These are phyloP conservation scores for Colletotrichum viniferum DNA, from an alignment of 2,329 filamentous ascomycete genomes.

Conservation along the genomic window DNA sequence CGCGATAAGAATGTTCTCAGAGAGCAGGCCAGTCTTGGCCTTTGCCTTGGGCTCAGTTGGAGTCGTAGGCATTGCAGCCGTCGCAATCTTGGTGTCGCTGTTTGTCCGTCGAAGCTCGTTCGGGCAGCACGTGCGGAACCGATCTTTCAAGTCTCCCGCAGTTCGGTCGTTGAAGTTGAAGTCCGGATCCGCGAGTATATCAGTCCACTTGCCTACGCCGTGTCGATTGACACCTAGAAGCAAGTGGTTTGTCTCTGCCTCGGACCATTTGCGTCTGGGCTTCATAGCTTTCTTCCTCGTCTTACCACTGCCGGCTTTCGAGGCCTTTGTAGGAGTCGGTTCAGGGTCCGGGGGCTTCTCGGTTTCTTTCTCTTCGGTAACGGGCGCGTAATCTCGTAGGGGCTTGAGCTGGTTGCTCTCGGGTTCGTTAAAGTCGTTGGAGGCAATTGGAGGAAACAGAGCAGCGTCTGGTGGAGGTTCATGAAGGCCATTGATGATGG, in stretches of 20 bases:
- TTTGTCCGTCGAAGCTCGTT: conserved; percentile 58
- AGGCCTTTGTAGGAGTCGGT: conserved; percentile 26
- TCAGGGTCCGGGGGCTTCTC: conserved; percentile 32
- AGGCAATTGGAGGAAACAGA: conserved; percentile 68
- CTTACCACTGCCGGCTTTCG: conserved; percentile 35
- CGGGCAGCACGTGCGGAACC: conserved; percentile 70
- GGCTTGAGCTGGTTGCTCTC: conserved; percentile 46
- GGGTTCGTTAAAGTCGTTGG: conserved; percentile 57
- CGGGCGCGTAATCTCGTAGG: conserved; percentile 45
- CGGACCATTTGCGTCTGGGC: conserved; percentile 66
- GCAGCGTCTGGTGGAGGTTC: conserved; percentile 65
- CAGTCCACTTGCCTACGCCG: conserved; percentile 70
- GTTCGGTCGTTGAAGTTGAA: conserved; percentile 66
- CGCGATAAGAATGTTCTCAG: conserved; percentile 61
- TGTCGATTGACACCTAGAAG: conserved; percentile 65
- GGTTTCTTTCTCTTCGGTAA: conserved; percentile 26
- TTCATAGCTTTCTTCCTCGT: conserved; percentile 60
- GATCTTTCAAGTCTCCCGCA: conserved; percentile 68
- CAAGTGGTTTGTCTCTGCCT: conserved; percentile 67
- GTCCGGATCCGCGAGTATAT: conserved; percentile 63
- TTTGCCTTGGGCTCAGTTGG: conserved; percentile 35
- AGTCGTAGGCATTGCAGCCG: conserved; percentile 9
- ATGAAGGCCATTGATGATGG: conserved; percentile 68
- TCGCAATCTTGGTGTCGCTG: conserved; percentile 28
- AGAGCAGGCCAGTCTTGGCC: conserved; percentile 52